Evolutionary conservation across 2,329 filamentous ascomycete genomes (phyloP).

Genomic region (Ophiostoma triangulosporum): DNA sequence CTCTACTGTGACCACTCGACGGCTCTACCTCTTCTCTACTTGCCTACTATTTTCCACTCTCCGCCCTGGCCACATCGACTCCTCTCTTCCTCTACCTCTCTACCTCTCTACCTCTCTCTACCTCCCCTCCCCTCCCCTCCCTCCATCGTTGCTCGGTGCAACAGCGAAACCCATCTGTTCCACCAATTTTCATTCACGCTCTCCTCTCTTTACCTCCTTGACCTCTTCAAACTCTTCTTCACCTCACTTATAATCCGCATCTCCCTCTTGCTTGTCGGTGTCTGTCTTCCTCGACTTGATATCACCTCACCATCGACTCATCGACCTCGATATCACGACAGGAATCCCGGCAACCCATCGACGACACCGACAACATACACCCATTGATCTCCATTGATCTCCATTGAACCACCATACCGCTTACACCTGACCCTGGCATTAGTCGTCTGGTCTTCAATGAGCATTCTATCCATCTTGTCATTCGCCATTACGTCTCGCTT

Average conservation of each 20-base stretch:
- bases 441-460: neutral
- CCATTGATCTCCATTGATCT: too few species aligned
- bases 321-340: neutral
- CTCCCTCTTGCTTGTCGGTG: neutral
- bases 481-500: neutral
- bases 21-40: neutral
- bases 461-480: neutral
- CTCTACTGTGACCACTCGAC: neutral
- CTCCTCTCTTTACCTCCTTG: neutral
- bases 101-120: neutral
- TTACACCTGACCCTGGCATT: neutral
- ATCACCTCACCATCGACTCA: neutral
- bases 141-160: constrained; percentile 12
- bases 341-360: neutral
- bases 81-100: neutral
- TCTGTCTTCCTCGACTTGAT: neutral
- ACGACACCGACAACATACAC: neutral
- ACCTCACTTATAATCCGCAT: neutral
- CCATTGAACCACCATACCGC: too few species aligned
- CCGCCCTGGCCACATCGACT: neutral
- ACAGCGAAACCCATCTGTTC: constrained; percentile 7
- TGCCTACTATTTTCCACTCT: neutral
- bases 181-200: neutral
- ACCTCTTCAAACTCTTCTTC: too few species aligned
- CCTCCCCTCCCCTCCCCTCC: neutral